Conservation (phyloP, 371 early-diverging fungal species). For the Circinella minor region DNA sequence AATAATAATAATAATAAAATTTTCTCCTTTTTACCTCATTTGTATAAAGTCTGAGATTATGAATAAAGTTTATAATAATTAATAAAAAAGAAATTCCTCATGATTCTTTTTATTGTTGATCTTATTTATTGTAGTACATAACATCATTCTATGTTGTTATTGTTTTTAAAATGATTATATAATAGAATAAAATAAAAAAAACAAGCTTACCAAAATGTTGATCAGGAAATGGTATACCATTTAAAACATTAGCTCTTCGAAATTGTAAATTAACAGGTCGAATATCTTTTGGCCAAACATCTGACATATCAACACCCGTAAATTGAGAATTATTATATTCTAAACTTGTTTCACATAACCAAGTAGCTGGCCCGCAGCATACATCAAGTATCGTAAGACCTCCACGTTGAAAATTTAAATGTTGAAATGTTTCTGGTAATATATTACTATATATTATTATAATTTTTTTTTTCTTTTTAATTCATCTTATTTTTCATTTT, state of each 20-base stretch:
- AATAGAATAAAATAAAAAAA: too few relatives aligned
- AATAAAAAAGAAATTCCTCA: background rate
- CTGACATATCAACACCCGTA: constrained; percentile 45
- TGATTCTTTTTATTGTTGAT: too few relatives aligned
- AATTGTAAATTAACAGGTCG: constrained; percentile 38
- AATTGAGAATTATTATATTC: constrained; percentile 45
- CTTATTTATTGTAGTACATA: too few relatives aligned
- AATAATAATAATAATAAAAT: background rate
- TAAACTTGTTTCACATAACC: constrained; percentile 47
- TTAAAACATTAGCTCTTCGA: constrained; percentile 35
- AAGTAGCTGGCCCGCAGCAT: constrained; percentile 51
- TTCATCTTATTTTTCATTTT: too few relatives aligned
- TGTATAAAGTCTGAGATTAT: constrained; percentile 35
- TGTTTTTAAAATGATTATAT: too few relatives aligned
- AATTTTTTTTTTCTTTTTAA: too few relatives aligned
- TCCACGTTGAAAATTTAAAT: constrained; percentile 32
- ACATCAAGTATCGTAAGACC: constrained; percentile 36
- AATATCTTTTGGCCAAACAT: constrained; percentile 46
- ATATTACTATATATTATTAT: constrained; percentile 27
- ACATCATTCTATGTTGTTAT: too few relatives aligned
- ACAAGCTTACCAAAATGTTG: constrained; percentile 41
- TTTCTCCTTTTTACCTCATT: constrained; percentile 16
- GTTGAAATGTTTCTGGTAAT: constrained; percentile 34
- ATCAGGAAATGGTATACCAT: constrained; percentile 43
- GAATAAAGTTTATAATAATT: background rate